phyloP scores from a whole-genome alignment of 306 rosid genomes.

The Cucurbita argyrosperma region DNA sequence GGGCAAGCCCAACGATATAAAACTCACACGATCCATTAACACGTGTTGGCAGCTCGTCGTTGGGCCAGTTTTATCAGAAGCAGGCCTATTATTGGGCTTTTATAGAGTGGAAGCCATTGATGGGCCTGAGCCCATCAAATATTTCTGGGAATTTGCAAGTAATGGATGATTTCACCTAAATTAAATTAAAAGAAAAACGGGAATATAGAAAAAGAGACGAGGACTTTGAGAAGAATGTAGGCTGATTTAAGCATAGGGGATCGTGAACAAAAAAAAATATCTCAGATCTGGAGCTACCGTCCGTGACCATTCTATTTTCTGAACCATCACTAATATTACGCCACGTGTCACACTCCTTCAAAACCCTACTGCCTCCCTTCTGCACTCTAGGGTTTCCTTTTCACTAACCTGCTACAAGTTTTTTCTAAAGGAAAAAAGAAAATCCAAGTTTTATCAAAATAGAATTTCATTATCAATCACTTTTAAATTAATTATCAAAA shows the following conservation, averaged over 20 bases:
- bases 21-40: too few relatives aligned
- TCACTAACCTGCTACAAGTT: background rate
- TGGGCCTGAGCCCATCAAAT: background rate
- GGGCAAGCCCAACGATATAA: background rate
- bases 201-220: background rate
- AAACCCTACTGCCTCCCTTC: background rate
- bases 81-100: background rate
- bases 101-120: background rate
- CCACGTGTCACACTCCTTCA: constrained; percentile 2
- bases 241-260: background rate
- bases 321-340: background rate
- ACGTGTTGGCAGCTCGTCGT: too few relatives aligned
- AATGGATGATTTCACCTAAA: background rate
- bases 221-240: constrained; percentile 19
- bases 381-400: constrained; percentile 1
- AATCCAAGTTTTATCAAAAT: background rate
- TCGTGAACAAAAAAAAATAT: background rate
- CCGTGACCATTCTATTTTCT: constrained; percentile 15
- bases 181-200: background rate
- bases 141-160: background rate
- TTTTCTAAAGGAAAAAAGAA: background rate
- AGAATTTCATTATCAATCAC: background rate
- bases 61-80: too few relatives aligned
- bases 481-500: background rate
- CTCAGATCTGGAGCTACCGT: constrained; percentile 20